Conservation (phyloP, 1,284 basidiomycete genomes). For the Mycosarcoma mackinlayi region DNA sequence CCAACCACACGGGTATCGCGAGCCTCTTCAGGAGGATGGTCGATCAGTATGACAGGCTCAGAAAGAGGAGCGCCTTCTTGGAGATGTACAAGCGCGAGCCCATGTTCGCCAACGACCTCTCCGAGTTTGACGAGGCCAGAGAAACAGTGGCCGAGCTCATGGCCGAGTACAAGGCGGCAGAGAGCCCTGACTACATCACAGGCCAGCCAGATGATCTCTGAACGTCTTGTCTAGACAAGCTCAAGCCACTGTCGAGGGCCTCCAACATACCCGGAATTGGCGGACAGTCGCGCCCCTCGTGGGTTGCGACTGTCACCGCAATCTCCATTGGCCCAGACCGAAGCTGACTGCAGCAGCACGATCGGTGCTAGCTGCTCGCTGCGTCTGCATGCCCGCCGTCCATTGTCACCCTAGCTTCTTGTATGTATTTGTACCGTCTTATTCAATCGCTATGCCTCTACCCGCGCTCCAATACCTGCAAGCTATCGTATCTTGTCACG, state of each 20-base stretch:
- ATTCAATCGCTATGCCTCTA: no score
- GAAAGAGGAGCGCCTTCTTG: conserved; percentile 91
- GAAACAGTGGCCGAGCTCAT: conserved; percentile 66
- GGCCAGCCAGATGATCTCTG: conserved; percentile 45
- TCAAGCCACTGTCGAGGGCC: background rate
- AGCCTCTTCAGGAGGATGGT: conserved; percentile 87
- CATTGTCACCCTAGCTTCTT: conserved; percentile 1
- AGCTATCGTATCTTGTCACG: no score
- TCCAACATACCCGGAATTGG: conserved; percentile 13
- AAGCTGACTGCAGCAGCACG: background rate
- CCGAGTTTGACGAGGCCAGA: conserved; percentile 65
- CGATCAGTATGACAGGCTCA: conserved; percentile 90
- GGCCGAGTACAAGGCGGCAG: conserved; percentile 66
- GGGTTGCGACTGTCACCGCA: background rate
- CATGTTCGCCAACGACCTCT: conserved; percentile 62
- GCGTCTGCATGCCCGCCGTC: background rate
- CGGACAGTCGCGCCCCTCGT: background rate
- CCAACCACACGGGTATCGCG: conserved; percentile 97
- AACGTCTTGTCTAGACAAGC: background rate
- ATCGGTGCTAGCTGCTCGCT: background rate
- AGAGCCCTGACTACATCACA: conserved; percentile 58
- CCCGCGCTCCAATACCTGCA: no score
- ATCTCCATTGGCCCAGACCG: conserved; percentile 1
- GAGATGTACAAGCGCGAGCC: conserved; percentile 98
- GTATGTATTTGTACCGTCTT: conserved; percentile 41